These are phyloP conservation scores for Saururus chinensis DNA, from an alignment of 164 flowering plant species.

Conservation along the genomic window DNA sequence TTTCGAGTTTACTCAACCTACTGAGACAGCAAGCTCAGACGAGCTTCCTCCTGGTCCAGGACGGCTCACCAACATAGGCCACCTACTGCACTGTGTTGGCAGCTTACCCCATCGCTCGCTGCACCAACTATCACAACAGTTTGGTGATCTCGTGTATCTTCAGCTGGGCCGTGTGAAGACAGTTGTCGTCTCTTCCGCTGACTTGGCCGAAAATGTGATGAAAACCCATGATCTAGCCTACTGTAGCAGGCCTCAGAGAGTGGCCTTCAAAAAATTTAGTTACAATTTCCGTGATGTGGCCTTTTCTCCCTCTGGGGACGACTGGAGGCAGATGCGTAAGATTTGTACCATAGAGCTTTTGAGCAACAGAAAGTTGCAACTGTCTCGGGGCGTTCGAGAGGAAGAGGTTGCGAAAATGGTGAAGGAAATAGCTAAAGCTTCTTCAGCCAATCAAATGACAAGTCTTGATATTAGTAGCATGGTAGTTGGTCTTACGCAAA, in stretches of 20 bases:
- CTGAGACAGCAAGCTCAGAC: no score
- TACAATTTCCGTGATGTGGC: background rate
- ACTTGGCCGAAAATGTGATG: conserved; percentile 1
- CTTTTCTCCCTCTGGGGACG: background rate
- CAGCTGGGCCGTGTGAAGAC: background rate
- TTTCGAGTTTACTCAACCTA: no score
- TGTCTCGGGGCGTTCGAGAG: no score
- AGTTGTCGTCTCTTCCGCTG: conserved; percentile 2
- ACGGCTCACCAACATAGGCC: no score
- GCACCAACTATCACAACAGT: conserved; percentile 3
- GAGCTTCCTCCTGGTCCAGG: background rate
- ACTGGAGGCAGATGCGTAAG: background rate
- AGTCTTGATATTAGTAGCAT: conserved; percentile 14
- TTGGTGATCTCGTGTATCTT: conserved; percentile 3
- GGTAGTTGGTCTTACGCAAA: conserved; percentile 7
- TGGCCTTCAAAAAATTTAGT: background rate
- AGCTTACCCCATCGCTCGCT: conserved; percentile 6
- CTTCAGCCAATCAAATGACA: background rate
- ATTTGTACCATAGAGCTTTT: background rate
- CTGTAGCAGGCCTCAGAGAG: background rate
- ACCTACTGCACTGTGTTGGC: no score
- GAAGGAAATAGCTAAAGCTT: background rate
- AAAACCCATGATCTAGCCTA: conserved; percentile 1
- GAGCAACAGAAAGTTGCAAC: background rate
- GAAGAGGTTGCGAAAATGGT: background rate